Base-by-base conservation (phyloP, 805 yeast genomes). In the Suhomyces pyralidae region DNA sequence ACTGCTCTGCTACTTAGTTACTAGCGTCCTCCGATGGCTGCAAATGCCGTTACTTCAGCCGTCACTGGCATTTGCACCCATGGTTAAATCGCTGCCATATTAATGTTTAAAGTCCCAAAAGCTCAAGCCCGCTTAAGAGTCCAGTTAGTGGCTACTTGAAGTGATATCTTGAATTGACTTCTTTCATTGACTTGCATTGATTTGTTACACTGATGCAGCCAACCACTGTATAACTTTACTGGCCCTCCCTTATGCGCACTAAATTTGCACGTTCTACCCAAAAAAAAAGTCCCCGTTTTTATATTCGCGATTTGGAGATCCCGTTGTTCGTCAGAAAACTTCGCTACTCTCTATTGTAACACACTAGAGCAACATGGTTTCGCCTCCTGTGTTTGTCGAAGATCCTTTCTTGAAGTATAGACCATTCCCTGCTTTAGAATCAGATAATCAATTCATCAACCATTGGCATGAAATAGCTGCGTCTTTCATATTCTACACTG, bases 381-480 rank as follows among this genome's bases (percentile, higher is more conserved):
- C 51, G 46, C 45, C 66, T 20, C 76, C 76, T 7, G 64, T 63
- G 8, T 58, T 57, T 49, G 52, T 55, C 17, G 60, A 68, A 3
- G 86, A 81, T 64, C 77, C 79, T 9, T 71, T 81, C 47, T 64
- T 75, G 43, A 56, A 67, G 56, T 71, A 66, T 52, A 64, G 77
- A 32, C 84, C 85, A 15, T 79, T 76, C 53, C 81, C 83, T 0
- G 71, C 60, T 8, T 55, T 64, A 0, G 54, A 40, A 43, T 22
- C 45, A 8, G 58, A 64, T n/a, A 74, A 69, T 55, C 62, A 73
- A 53, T 74, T 78, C 46, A 57, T 68, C 24, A 74, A 74, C n/a
- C 93, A 88, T 64, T 77, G 84, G 77, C 97, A 91, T 64, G 97
- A 93, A 69, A 76, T 90, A 17, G 64, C 81, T 1, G 76, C 71